phyloP scores from a whole-genome alignment of 2,329 filamentous ascomycete species.

The Colletotrichum gigasporum region DNA sequence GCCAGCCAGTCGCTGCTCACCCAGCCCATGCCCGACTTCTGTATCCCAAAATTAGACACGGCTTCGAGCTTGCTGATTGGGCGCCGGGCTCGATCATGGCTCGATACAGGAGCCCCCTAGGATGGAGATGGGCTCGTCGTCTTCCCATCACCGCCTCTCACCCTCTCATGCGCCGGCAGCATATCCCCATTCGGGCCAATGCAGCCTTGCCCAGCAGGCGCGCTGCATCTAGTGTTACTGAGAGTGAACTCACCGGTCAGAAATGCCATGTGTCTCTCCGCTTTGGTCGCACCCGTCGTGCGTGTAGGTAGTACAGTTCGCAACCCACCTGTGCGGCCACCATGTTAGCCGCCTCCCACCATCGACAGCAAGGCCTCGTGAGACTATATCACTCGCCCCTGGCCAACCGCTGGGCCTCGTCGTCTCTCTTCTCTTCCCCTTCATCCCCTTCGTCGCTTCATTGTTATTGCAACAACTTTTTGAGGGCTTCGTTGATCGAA shows the following conservation, averaged over 20 bases:
- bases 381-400: conserved; percentile 25
- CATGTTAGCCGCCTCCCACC: conserved; percentile 24
- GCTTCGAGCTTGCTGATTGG: conserved; percentile 44
- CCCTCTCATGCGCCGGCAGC: conserved; percentile 13
- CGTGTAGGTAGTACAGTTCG: conserved; percentile 10
- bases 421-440: conserved; percentile 24
- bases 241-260: background rate
- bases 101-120: conserved; percentile 10
- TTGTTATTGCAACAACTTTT: conserved; percentile 28
- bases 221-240: conserved; percentile 19
- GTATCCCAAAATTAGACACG: conserved; percentile 47
- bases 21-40: conserved; percentile 34
- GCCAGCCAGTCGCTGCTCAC: conserved; percentile 45
- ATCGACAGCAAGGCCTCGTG: conserved; percentile 8
- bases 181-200: conserved; percentile 21
- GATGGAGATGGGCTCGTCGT: conserved; percentile 16
- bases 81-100: background rate
- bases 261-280: conserved; percentile 7
- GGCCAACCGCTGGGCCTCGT: conserved; percentile 20
- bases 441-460: conserved; percentile 33
- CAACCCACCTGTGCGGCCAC: conserved; percentile 23
- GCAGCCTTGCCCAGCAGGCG: conserved; percentile 16
- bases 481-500: conserved; percentile 55
- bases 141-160: conserved; percentile 15
- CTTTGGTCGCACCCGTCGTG: conserved; percentile 8